phyloP scores from a whole-genome alignment of 2,329 filamentous ascomycete genomes.

The Penicillium expansum region DNA sequence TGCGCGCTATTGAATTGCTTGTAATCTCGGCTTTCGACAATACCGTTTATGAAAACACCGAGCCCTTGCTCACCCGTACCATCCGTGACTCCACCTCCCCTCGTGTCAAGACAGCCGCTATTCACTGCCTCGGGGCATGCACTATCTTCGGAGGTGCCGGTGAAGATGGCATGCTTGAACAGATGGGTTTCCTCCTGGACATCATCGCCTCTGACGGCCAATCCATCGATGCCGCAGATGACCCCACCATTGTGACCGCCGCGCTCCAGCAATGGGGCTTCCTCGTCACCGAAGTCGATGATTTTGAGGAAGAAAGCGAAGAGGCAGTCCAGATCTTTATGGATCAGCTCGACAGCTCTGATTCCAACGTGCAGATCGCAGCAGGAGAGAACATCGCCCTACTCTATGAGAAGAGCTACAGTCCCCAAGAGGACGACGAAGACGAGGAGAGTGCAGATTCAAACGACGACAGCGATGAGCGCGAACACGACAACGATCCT shows the following conservation, averaged over 20 bases:
- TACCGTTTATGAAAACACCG: slow-evolving; percentile 62
- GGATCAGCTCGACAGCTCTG: slow-evolving; percentile 76
- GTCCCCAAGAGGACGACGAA: slow-evolving; percentile 58
- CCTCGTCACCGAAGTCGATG: slow-evolving; percentile 72
- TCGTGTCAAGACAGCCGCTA: slow-evolving; percentile 64
- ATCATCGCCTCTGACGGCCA: slow-evolving; percentile 78
- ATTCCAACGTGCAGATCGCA: slow-evolving; percentile 70
- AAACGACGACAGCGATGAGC: slow-evolving; percentile 42
- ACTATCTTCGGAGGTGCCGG: slow-evolving; percentile 73
- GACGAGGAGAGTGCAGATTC: slow-evolving; percentile 46
- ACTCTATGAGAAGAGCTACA: slow-evolving; percentile 72
- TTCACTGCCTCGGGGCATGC: slow-evolving; percentile 70
- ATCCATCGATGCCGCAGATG: slow-evolving; percentile 68
- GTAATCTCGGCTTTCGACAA: slow-evolving; percentile 65
- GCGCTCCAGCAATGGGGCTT: slow-evolving; percentile 78
- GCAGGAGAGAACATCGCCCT: slow-evolving; percentile 79
- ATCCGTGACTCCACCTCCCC: slow-evolving; percentile 66
- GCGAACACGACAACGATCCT: slow-evolving; percentile 42
- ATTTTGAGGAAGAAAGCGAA: slow-evolving; percentile 68
- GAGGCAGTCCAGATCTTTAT: slow-evolving; percentile 75
- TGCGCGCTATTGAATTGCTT: slow-evolving; percentile 70
- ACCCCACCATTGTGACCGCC: slow-evolving; percentile 66
- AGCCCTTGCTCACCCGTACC: slow-evolving; percentile 57
- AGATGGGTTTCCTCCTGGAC: slow-evolving; percentile 72
- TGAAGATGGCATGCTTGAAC: slow-evolving; percentile 64